phyloP scores from a whole-genome alignment of 2,329 filamentous ascomycete species.

The Colletotrichum acutatum region DNA sequence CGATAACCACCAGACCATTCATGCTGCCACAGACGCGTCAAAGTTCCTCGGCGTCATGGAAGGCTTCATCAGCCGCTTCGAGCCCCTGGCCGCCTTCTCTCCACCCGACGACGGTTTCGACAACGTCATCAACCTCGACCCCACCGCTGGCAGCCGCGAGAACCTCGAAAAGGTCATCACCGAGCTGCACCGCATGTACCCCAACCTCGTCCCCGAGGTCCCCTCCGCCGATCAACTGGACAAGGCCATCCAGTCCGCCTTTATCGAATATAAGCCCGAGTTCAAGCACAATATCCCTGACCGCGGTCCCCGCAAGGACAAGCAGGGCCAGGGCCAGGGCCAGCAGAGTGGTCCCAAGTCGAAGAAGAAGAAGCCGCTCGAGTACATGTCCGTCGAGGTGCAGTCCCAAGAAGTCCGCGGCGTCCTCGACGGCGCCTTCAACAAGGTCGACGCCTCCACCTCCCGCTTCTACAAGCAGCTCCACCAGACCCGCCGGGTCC shows the following conservation, averaged over 20 bases:
- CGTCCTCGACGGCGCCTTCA: conserved; percentile 78
- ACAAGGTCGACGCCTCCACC: conserved; percentile 51
- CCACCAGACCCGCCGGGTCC: conserved; percentile 78
- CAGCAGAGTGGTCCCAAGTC: conserved; percentile 44
- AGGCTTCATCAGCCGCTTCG: conserved; percentile 87
- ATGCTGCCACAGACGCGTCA: conserved; percentile 76
- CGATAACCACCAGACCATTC: conserved; percentile 98
- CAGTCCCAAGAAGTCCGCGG: conserved; percentile 54
- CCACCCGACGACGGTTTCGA: conserved; percentile 88
- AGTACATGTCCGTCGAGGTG: conserved; percentile 67
- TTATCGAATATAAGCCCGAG: conserved; percentile 81
- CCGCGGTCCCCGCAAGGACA: conserved; percentile 54
- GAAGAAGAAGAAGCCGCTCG: conserved; percentile 60
- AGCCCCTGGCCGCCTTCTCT: conserved; percentile 74
- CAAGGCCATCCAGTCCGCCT: conserved; percentile 78
- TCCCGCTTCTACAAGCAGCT: conserved; percentile 81
- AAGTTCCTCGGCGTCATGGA: conserved; percentile 95
- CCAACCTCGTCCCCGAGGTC: conserved; percentile 76
- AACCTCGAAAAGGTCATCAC: conserved; percentile 86
- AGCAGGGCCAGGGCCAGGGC: conserved; percentile 36
- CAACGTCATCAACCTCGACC: conserved; percentile 84
- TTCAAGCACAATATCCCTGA: conserved; percentile 80
- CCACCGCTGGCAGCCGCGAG: conserved; percentile 77
- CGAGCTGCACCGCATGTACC: conserved; percentile 80
- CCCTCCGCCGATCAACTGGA: conserved; percentile 82